Conservation (phyloP, 495 filamentous ascomycete genomes). For the Trichoderma gamsii region DNA sequence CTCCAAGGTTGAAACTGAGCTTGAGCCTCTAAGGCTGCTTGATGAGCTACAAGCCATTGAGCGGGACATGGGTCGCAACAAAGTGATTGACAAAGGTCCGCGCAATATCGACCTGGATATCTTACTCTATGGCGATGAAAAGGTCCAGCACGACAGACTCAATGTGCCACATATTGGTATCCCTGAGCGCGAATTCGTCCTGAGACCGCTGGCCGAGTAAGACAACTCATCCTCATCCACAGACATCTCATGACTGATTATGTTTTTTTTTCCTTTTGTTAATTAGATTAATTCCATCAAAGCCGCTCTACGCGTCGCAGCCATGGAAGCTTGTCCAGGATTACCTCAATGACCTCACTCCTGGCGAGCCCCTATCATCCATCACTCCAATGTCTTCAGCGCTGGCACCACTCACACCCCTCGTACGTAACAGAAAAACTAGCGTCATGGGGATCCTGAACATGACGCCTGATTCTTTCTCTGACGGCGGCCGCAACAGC, state of each 20-base stretch:
- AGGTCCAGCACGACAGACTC: constrained; percentile 61
- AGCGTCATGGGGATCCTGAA: constrained; percentile 93
- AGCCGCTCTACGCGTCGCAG: constrained; percentile 40
- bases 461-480: constrained; percentile 95
- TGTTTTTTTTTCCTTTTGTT: neutral
- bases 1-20: constrained; percentile 70
- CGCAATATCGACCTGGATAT: constrained; percentile 93
- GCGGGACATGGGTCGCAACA: constrained; percentile 65
- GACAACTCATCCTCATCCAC: constrained; percentile 20
- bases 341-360: constrained; percentile 60
- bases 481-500: constrained; percentile 69
- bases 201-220: constrained; percentile 83
- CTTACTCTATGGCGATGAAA: constrained; percentile 71
- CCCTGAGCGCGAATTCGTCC: constrained; percentile 87
- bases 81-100: constrained; percentile 87
- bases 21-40: constrained; percentile 68
- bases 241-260: no score
- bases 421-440: constrained; percentile 59
- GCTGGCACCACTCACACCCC: constrained; percentile 56
- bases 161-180: constrained; percentile 81
- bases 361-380: constrained; percentile 51
- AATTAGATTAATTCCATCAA: constrained; percentile 57
- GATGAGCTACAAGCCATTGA: constrained; percentile 80
- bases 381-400: constrained; percentile 58
- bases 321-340: constrained; percentile 49